phyloP scores from a whole-genome alignment of 192 early-diverging fungal species.

The Backusella psychrophila region DNA sequence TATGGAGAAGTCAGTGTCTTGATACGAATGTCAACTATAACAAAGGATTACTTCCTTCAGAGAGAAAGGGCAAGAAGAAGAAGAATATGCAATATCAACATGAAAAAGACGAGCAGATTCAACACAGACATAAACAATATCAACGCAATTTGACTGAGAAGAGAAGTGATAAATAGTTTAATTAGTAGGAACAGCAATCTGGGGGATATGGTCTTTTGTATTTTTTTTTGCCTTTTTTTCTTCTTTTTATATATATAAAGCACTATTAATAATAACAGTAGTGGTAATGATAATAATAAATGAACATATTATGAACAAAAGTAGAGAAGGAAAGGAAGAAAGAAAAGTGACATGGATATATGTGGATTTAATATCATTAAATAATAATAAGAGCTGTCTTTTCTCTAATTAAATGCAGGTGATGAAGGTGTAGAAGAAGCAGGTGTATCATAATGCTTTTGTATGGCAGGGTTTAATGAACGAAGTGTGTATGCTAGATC shows the following conservation, averaged over 20 bases:
- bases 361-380: neutral
- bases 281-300: neutral
- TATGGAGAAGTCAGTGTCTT: neutral
- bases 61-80: neutral
- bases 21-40: neutral
- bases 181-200: neutral
- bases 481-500: constrained; percentile 43
- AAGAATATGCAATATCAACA: no score
- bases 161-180: neutral
- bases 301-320: neutral
- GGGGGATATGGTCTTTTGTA: neutral
- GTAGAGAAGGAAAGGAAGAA: neutral
- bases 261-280: neutral
- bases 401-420: neutral
- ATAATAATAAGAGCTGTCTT: neutral
- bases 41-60: neutral
- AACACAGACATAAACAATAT: neutral
- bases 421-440: neutral
- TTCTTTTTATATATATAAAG: neutral
- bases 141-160: neutral
- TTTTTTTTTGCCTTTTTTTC: neutral
- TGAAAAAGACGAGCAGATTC: neutral
- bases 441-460: constrained; percentile 8
- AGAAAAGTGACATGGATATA: neutral
- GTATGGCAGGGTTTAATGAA: constrained; percentile 24